phyloP scores from a whole-genome alignment of 352 stramenopile genomes.

The Discostella stelligera region DNA sequence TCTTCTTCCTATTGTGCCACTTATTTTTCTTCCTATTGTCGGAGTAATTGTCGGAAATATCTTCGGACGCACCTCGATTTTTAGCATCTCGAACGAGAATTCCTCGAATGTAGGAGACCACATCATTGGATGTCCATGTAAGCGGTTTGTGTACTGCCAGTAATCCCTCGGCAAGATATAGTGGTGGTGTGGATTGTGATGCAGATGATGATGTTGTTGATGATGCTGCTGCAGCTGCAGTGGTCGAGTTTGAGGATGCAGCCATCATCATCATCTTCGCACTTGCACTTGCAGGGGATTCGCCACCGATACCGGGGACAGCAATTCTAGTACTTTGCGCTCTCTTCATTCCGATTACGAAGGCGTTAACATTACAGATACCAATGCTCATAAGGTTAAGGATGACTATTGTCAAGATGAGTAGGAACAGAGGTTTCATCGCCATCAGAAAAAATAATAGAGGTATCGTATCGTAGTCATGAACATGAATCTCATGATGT shows the following conservation, averaged over 20 bases:
- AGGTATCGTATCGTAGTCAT: too few relatives aligned
- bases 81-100: conserved; percentile 68
- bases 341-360: conserved; percentile 3
- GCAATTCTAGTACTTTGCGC: neutral
- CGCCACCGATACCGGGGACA: neutral
- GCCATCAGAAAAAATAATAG: conserved; percentile 2
- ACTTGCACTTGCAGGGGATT: neutral
- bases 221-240: neutral
- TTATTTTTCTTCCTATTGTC: conserved; percentile 21
- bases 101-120: conserved; percentile 80
- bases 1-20: conserved; percentile 44
- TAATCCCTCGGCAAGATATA: conserved; percentile 71
- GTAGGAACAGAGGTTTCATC: conserved; percentile 4
- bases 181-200: conserved; percentile 17
- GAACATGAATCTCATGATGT: too few relatives aligned
- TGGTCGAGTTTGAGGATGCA: neutral
- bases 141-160: conserved; percentile 83
- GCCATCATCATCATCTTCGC: neutral
- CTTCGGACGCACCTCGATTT: conserved; percentile 39
- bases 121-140: conserved; percentile 80
- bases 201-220: neutral
- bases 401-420: conserved; percentile 10
- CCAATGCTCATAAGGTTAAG: conserved; percentile 1
- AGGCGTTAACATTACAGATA: neutral
- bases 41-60: neutral